phyloP scores from a whole-genome alignment of 2,329 filamentous ascomycete genomes.

The Fusarium praegraminearum region DNA sequence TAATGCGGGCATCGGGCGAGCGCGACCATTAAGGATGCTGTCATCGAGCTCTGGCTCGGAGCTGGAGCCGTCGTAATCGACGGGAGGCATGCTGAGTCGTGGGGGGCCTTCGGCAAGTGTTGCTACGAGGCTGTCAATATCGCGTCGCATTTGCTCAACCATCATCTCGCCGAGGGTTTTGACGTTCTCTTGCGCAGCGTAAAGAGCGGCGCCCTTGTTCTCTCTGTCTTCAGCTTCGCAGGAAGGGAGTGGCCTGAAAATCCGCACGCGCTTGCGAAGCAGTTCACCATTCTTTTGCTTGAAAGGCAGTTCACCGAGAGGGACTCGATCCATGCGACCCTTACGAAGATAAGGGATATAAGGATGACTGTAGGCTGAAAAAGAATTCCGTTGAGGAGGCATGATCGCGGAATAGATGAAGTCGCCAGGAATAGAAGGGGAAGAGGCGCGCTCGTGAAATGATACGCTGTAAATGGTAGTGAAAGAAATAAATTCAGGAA shows the following conservation, averaged over 20 bases:
- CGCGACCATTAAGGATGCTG: conserved; percentile 52
- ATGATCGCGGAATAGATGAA: conserved; percentile 20
- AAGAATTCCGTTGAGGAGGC: conserved; percentile 22
- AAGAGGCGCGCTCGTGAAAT: background rate
- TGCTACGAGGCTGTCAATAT: conserved; percentile 44
- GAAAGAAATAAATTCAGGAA: background rate
- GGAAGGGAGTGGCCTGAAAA: conserved; percentile 43
- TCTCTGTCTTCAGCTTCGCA: conserved; percentile 47
- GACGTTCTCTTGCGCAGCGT: conserved; percentile 31
- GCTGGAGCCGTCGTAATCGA: conserved; percentile 53
- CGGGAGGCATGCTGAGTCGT: conserved; percentile 54
- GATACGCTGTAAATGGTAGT: background rate
- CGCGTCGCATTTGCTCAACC: background rate
- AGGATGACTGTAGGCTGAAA: background rate
- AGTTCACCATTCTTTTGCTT: conserved; percentile 40
- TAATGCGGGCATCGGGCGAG: conserved; percentile 35
- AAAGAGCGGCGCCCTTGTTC: conserved; percentile 41
- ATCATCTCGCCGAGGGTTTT: conserved; percentile 15
- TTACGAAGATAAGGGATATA: conserved; percentile 2
- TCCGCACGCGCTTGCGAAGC: conserved; percentile 35
- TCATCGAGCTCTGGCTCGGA: conserved; percentile 53
- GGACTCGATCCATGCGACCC: conserved; percentile 40
- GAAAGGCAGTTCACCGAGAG: conserved; percentile 47
- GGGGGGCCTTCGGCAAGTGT: conserved; percentile 48
- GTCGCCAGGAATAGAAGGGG: background rate